phyloP scores from a whole-genome alignment of 2,329 filamentous ascomycete genomes.

The Xylariaceae sp. region DNA sequence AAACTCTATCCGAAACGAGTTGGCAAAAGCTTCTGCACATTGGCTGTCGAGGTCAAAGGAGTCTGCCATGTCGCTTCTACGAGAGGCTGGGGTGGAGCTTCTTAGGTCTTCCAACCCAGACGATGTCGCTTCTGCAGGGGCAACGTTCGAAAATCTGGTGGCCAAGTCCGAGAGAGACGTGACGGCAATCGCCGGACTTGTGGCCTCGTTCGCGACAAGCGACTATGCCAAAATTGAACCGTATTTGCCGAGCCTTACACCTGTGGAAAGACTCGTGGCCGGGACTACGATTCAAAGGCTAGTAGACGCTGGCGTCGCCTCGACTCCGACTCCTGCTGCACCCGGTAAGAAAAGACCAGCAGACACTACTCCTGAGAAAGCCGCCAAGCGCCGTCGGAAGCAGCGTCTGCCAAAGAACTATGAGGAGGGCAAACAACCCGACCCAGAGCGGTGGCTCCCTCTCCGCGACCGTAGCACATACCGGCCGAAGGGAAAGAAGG shows the following conservation, averaged over 20 bases:
- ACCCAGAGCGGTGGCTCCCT: slow-evolving; percentile 92
- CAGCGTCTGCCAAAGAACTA: slow-evolving; percentile 70
- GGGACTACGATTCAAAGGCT: slow-evolving; percentile 65
- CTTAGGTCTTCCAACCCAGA: slow-evolving; percentile 72
- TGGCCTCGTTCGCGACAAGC: slow-evolving; percentile 74
- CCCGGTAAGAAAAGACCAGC: slow-evolving; percentile 53
- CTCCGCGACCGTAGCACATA: slow-evolving; percentile 87
- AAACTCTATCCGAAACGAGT: slow-evolving; percentile 69
- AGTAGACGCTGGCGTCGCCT: slow-evolving; percentile 66
- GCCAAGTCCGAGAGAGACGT: slow-evolving; percentile 67
- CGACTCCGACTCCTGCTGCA: slow-evolving; percentile 44
- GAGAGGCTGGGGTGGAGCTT: slow-evolving; percentile 80
- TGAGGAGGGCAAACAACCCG: slow-evolving; percentile 76
- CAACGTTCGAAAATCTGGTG: slow-evolving; percentile 77
- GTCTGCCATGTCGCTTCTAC: slow-evolving; percentile 67
- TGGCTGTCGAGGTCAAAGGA: slow-evolving; percentile 68
- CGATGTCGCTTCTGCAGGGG: slow-evolving; percentile 70
- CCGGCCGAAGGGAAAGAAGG: slow-evolving; percentile 88
- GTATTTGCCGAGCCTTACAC: slow-evolving; percentile 60
- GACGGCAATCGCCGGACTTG: slow-evolving; percentile 77
- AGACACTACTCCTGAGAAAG: slow-evolving; percentile 44
- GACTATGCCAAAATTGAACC: slow-evolving; percentile 59
- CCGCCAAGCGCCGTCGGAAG: slow-evolving; percentile 57
- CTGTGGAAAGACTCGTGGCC: slow-evolving; percentile 63
- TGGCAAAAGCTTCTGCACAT: slow-evolving; percentile 78